Percentiles rank a stretch among this genome's conserved stretches.
Conservation (phyloP, 1,284 basidiomycete species). For the Phlebopus sp. region DNA sequence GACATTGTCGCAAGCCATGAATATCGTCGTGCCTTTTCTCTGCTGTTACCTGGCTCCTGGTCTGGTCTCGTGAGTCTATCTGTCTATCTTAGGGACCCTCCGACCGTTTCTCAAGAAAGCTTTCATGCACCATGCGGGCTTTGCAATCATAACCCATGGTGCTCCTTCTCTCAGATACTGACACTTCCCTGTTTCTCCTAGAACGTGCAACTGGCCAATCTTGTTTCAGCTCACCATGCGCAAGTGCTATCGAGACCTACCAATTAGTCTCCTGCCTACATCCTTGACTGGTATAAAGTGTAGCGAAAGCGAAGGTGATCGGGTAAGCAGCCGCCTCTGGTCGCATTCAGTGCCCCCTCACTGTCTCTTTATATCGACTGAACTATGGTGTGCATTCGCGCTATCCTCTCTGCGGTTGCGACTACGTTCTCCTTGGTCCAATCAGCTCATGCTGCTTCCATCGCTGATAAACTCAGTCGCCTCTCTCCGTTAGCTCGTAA, state of each 20-base stretch:
- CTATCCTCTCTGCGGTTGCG: constrained; percentile 4
- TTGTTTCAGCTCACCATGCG: constrained; percentile 9
- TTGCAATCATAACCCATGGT: background rate
- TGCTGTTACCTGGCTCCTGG: background rate
- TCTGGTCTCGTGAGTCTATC: constrained; percentile 4
- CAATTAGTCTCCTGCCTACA: background rate
- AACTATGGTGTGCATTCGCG: constrained; percentile 22
- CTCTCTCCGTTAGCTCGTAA: constrained; percentile 34
- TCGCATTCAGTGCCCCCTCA: constrained; percentile 1
- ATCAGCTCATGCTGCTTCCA: constrained; percentile 14
- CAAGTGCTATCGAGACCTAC: constrained; percentile 4
- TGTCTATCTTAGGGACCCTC: constrained; percentile 9
- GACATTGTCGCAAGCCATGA: background rate
- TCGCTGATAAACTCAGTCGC: constrained; percentile 16
- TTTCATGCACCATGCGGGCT: constrained; percentile 3
- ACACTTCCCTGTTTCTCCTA: constrained; percentile 4
- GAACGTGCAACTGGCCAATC: constrained; percentile 3
- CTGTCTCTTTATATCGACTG: background rate
- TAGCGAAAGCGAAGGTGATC: background rate
- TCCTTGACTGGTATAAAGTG: constrained; percentile 19
- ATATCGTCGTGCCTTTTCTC: background rate
- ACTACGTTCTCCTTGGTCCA: constrained; percentile 14
- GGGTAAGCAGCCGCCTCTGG: constrained; percentile 1
- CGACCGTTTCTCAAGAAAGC: background rate
- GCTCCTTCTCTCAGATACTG: constrained; percentile 9